Base-by-base conservation (phyloP, 2,329 filamentous ascomycete species). In the Teratosphaeria gauchensis region DNA sequence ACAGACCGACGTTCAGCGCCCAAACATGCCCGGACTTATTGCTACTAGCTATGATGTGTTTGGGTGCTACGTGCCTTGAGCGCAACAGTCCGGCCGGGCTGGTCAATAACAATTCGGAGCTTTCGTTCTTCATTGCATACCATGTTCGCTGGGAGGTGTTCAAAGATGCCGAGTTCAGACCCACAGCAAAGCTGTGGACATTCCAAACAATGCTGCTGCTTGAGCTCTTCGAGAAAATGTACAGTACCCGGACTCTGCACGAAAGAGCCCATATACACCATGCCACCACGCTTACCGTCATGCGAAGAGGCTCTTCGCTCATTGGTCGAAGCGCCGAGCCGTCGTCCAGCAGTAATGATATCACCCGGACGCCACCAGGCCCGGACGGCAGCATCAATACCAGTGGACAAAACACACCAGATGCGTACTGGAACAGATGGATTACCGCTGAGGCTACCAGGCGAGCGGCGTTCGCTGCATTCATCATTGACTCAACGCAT, bases 171-270 rank as follows among this genome's bases (percentile, higher is more conserved):
- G 90, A 92, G 73, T 96, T 95, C 74, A 82, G 90, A 19, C 92
- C 94, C 1, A 92, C 94, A 0, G 92, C 92, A 8, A 96, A 95
- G 74, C 76, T 99, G 7, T 99, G 92, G 92, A 84, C 96, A 0
- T 97, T 97, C 75, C 94, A 97, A 72, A 87, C 92, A 1, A 77
- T 97, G 56, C 78, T 97, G 4, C 80, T 97, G 4, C 80, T 97
- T 12, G 94, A 99, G 72, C 77, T 96, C 0, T 97, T 95, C 68
- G 94, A 99, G 76, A 99, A 99, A 79, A 94, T 96, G 88, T 97
- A 92, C 72, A 94, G 91, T 46, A 96, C 92, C 0, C 83, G 92
- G 63, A 87, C 90, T 59, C 78, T 97, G 33, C 94, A 99, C 73
- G 94, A 99, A 74, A 83, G 94, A 64, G 92, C 92, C 1, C 92